Conservation (phyloP, 140 eudicot genomes). For the Erigeron philadelphicus region DNA sequence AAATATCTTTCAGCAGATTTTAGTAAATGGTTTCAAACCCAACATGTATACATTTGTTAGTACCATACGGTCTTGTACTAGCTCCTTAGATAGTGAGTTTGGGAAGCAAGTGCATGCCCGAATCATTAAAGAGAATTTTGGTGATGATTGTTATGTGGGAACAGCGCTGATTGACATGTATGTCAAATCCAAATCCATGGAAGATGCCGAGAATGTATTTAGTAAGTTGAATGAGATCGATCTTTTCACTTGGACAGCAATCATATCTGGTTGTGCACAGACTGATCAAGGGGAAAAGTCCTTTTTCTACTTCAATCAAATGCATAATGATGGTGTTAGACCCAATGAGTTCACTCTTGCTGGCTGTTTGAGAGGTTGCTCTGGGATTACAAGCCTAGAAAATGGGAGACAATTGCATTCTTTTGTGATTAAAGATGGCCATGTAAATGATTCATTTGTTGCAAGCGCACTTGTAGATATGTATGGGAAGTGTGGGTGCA, state of each 20-base stretch:
- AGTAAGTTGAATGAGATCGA: constrained; percentile 37
- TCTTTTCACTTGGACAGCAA: constrained; percentile 53
- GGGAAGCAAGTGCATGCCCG: constrained; percentile 64
- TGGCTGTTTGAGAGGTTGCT: constrained; percentile 58
- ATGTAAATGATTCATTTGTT: constrained; percentile 40
- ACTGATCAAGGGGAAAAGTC: constrained; percentile 55
- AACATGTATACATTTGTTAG: constrained; percentile 51
- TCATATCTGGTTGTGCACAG: constrained; percentile 55
- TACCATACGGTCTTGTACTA: constrained; percentile 45
- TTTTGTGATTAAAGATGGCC: constrained; percentile 50
- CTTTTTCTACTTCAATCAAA: constrained; percentile 44
- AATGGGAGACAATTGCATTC: constrained; percentile 55
- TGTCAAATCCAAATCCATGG: constrained; percentile 43
- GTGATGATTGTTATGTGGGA: constrained; percentile 41
- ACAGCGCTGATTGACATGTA: constrained; percentile 62
- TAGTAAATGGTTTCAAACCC: constrained; percentile 58
- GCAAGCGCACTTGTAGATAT: constrained; percentile 51
- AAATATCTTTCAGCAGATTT: constrained; percentile 42
- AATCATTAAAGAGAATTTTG: constrained; percentile 40
- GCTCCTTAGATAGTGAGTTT: constrained; percentile 29
- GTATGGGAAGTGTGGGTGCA: constrained; percentile 59
- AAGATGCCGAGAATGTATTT: constrained; percentile 45
- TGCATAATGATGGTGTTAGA: constrained; percentile 49
- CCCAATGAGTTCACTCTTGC: constrained; percentile 67
- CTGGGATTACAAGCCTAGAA: constrained; percentile 40